These are phyloP conservation scores for Ilex aquifolium DNA, from an alignment of 257 asterid genomes.

Conservation along the genomic window DNA sequence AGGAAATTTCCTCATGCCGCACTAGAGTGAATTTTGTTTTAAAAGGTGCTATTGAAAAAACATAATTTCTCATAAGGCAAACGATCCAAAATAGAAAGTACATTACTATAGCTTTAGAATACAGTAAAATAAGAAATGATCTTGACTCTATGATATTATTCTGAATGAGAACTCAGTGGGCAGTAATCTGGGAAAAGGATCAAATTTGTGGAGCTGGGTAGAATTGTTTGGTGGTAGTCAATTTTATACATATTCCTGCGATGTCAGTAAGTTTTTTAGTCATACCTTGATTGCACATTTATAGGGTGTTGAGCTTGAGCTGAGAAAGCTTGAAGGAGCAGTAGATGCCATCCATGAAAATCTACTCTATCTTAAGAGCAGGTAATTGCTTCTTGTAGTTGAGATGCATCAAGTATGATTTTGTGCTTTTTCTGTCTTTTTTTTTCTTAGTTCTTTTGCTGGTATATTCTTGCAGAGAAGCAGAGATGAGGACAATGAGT, in stretches of 20 bases:
- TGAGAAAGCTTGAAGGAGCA: slow-evolving; percentile 87
- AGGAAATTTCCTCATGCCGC: too few relatives aligned
- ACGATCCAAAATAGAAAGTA: too few relatives aligned
- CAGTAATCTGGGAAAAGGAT: background rate
- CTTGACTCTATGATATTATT: background rate
- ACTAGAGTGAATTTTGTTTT: too few relatives aligned
- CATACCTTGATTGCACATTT: background rate
- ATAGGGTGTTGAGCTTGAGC: slow-evolving; percentile 88
- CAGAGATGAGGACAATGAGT: slow-evolving; percentile 62
- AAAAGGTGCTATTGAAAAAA: too few relatives aligned
- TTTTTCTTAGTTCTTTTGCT: too few relatives aligned
- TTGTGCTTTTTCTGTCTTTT: too few relatives aligned
- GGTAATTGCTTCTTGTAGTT: slow-evolving; percentile 25
- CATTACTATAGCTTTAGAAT: too few relatives aligned
- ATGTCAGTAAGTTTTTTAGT: background rate
- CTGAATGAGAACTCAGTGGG: background rate
- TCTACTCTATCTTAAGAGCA: slow-evolving; percentile 60
- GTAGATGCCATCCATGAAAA: slow-evolving; percentile 85
- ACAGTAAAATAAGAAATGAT: too few relatives aligned
- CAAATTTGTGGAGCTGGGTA: too few relatives aligned
- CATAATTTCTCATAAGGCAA: too few relatives aligned
- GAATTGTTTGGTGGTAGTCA: background rate
- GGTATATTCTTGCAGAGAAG: slow-evolving; percentile 41
- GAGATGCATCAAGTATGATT: background rate
- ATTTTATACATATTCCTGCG: too few relatives aligned